Evolutionary conservation across 768 basidiomycete species (phyloP), one percentile per base, ranked within the genome.

Genomic region (Amanita rimosa): DNA sequence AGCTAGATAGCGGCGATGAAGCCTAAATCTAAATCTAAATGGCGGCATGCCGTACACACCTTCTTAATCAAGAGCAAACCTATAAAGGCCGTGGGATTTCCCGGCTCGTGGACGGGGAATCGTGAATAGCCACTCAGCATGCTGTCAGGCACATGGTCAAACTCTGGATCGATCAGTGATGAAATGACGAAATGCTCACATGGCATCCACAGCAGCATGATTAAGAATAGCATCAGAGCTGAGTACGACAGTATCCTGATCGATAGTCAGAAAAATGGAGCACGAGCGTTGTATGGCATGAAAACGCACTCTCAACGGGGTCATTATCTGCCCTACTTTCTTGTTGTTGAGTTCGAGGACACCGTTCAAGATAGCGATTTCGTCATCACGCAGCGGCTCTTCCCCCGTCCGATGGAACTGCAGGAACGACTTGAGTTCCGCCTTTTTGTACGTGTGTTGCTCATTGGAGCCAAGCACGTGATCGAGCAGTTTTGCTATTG

Each of bases 51-150:
- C 24, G 13, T 39, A 54, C 49, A 4, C 38, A 83, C 86, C 73
- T 84, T 83, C 59, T 93, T 94, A 43, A 93, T 75, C 17, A 93
- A 75, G 1, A 96, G 69, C 49, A 95, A 72, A 0, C 94, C 92
- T 6, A 85, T 63, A 60, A 93, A 96, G 7, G 85, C 72, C 8
- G 75, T 59, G 7, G 79, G 75, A 36, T 85, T 74, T 3, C 75
- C 77, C 2, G 83, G 74, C 51, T 80, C 78, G 58, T 95, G 89
- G 0, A 98, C 76, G 0, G 94, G 94, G 58, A 98, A 88, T 16
- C 94, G 81, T 1, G 92, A 94, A 61, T 95, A 96, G 0, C 94
- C 94, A 54, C 81, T 85, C n/a, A 71, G 59, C 17, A 86, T 63
- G 39, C 82, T 85, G 55, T 38, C 34, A 21, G 9, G 1, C 6